Percentiles rank a stretch among this genome's conserved stretches.
Evolutionary conservation across 1,139 yeast genomes (phyloP).

Genomic region (Blastobotrys malaysiensis): DNA sequence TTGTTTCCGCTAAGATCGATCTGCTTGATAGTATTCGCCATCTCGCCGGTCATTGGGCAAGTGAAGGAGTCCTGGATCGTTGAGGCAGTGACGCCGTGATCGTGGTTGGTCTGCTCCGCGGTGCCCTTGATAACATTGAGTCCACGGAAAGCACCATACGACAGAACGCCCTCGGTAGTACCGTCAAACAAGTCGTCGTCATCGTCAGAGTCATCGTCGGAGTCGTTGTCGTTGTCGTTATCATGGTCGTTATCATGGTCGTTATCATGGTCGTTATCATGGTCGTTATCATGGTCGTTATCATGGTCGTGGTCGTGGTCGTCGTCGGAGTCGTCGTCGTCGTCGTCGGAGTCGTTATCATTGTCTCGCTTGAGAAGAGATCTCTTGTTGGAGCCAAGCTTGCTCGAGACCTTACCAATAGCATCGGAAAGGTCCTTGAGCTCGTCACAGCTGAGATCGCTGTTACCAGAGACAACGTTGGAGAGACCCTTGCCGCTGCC

Average conservation of each 20-base stretch:
- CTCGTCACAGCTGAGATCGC: not conserved
- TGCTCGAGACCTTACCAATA: not conserved
- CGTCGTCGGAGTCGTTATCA: not conserved
- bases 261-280: not conserved
- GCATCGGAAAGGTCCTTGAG: not conserved
- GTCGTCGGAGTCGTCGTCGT: not conserved
- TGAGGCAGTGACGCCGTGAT: conserved; percentile 5
- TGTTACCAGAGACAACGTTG: not conserved
- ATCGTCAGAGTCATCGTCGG: not conserved
- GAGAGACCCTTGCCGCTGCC: not conserved
- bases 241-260: conserved; percentile 2
- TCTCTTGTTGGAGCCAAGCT: not conserved
- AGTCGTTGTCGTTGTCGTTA: not conserved
- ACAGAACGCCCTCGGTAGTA: conserved; percentile 8
- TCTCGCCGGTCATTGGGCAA: conserved; percentile 11
- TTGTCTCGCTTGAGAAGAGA: not conserved
- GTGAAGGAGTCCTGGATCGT: conserved; percentile 1
- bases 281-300: not conserved
- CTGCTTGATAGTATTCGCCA: conserved; percentile 4
- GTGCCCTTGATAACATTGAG: conserved; percentile 6
- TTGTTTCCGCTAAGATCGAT: not conserved
- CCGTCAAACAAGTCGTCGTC: conserved; percentile 4
- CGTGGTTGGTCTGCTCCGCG: conserved; percentile 6
- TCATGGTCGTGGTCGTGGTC: not conserved
- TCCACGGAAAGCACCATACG: conserved; percentile 7